Base-by-base conservation (phyloP, 352 stramenopile species). In the Pythium phragmiticola region DNA sequence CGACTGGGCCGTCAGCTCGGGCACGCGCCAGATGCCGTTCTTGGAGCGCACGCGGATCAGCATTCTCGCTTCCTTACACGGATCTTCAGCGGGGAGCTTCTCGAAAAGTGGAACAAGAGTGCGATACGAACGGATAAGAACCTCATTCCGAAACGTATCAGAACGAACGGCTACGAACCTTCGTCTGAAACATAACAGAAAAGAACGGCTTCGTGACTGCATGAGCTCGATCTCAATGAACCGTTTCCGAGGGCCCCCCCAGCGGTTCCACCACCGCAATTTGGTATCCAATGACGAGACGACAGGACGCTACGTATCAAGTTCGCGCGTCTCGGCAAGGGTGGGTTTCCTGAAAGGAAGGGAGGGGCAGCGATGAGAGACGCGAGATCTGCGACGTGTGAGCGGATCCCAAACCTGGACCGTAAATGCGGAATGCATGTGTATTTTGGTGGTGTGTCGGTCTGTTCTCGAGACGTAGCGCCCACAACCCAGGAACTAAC, bases 11-110 rank as follows among this genome's bases (percentile, higher is more conserved):
- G 77, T 78, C 17, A 94, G 70, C 50, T 90, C 78, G 7, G 69
- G 54, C 61, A 97, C 74, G 62, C 87, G 87, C 89, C 89, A 97
- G 50, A 78, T 97, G 57, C 89, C 89, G 67, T 91, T 91, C 72
- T 94, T 94, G 39, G 82, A 94, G 60, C 87, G 86, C 70, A 97
- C 78, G 30, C 89, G 89, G 23, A 96, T 57, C 52, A 96, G 68
- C 83, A 94, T 94, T 50, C n/a, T 50, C 28, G 14, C 8, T 16
- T 42, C 36, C 6, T 42, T 2, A 28, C 26, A 4, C 26, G 42
- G 42, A 48, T 48, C 17, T 50, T 50, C 43, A 2, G 34, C 21
- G 45, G 28, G 8, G 19, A 33, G 21, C 47, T 53, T 53, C 9
- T 53, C 47, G 46, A 52, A 34, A 23, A 23, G n/a, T n/a, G n/a